Conservation (phyloP, 176 grass and related monocot species). For the Eragrostis curvula region DNA sequence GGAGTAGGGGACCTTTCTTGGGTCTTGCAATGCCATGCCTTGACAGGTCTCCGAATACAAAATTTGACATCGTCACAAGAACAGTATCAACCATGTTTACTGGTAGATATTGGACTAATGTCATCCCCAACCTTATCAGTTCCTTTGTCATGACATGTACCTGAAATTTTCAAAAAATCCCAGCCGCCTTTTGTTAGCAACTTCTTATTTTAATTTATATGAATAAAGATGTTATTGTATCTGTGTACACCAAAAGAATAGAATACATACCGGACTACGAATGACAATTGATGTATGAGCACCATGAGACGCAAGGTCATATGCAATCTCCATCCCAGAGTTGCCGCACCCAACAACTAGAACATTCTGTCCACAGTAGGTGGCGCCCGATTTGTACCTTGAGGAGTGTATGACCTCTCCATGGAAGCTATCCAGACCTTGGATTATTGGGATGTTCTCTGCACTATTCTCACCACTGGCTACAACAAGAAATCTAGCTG, state of each 20-base stretch:
- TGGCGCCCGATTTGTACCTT: constrained; percentile 18
- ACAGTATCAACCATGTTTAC: constrained; percentile 30
- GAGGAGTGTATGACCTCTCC: constrained; percentile 49
- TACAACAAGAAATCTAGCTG: constrained; percentile 43
- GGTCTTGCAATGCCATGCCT: constrained; percentile 55
- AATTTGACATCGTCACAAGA: constrained; percentile 18
- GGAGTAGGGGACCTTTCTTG: constrained; percentile 26
- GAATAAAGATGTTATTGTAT: no score
- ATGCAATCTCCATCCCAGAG: constrained; percentile 64
- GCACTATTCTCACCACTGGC: constrained; percentile 50
- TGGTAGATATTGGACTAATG: constrained; percentile 29
- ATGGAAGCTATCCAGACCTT: constrained; percentile 2
- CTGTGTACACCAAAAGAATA: no score
- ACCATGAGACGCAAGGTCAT: constrained; percentile 45
- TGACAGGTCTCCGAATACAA: constrained; percentile 52
- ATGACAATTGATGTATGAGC: constrained; percentile 41
- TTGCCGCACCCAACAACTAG: constrained; percentile 58
- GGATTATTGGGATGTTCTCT: constrained; percentile 25
- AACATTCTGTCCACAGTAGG: constrained; percentile 27
- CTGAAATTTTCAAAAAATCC: constrained; percentile 14
- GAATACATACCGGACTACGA: constrained; percentile 35
- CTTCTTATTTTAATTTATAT: no score
- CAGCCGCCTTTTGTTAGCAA: no score
- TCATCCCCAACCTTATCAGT: constrained; percentile 53
- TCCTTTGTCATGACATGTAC: constrained; percentile 57